Base-by-base conservation (phyloP, 2,329 filamentous ascomycete genomes). In the Massarina eburnea region DNA sequence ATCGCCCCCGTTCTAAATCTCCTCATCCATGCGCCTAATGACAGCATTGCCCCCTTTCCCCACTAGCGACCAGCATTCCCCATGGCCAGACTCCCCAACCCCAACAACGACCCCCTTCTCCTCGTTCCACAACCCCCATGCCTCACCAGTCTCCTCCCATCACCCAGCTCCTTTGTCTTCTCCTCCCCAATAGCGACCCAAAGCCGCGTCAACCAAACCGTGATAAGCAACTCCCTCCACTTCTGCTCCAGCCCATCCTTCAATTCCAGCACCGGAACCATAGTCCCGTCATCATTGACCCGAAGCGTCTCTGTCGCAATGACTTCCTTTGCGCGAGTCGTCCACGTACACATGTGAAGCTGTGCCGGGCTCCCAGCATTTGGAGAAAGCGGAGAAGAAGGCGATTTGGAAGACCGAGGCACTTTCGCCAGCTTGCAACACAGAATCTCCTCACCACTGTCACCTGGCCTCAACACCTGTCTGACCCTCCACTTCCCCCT, bases 111-210 rank as follows among this genome's bases (percentile, higher is more conserved):
- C 18, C 34, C 34, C 10, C 34, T 19, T 12, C 19, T 12, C 10
- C 34, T 19, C 18, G 29, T 15, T 15, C 4, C 34, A 21, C n/a
- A 8, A 5, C 34, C 34, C 18, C 5, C 9, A 37, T 21, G 22
- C 19, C 20, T 37, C 17, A 21, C 34, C 18, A 37, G 22, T 19
- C 34, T 20, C 19, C 8, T 9, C 12, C 18, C 19, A 14, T 15
- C 29, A 32, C 17, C 14, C 29, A 12, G 29, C 3, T n/a, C 20
- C 19, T 30, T 19, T 30, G 20, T 35, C 29, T 17, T 48, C 30
- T 57, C 51, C n/a, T 45, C 52, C 1, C 61, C 62, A n/a, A 59
- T 58, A 4, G 61, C 63, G 17, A 62, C 54, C 54, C 58, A 66
- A 50, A 62, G 52, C 39, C 58, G 45, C 24, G 52, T 46, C 4